phyloP scores from a whole-genome alignment of 164 flowering plant species.

The Nymphaea thermarum region DNA sequence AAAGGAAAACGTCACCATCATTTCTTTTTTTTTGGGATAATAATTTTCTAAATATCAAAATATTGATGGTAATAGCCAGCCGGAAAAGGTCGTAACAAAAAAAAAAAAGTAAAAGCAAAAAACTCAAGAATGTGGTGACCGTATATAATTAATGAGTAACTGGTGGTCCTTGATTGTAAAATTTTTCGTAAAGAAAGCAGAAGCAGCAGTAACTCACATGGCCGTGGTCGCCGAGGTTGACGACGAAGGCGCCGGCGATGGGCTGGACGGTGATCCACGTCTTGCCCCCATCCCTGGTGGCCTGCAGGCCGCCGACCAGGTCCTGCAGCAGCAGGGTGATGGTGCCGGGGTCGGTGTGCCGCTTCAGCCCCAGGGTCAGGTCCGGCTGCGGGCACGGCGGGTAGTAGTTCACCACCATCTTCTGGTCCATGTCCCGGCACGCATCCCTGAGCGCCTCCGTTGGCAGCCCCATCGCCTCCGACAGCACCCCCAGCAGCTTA shows the following conservation, averaged over 20 bases:
- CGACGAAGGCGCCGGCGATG: slow-evolving; percentile 68
- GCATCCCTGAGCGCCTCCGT: slow-evolving; percentile 69
- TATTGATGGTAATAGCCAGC: too few relatives aligned
- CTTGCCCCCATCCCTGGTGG: slow-evolving; percentile 65
- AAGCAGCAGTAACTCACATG: slow-evolving; percentile 38
- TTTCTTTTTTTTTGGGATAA: too few relatives aligned
- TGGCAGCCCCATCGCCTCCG: slow-evolving; percentile 77
- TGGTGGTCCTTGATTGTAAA: too few relatives aligned
- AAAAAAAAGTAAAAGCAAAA: too few relatives aligned
- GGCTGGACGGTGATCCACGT: slow-evolving; percentile 91
- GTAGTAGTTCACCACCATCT: slow-evolving; percentile 68
- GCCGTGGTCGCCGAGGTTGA: slow-evolving; percentile 86
- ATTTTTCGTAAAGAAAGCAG: too few relatives aligned
- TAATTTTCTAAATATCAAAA: too few relatives aligned
- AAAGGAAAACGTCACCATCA: too few relatives aligned
- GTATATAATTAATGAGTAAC: too few relatives aligned
- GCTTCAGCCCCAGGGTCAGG: slow-evolving; percentile 78
- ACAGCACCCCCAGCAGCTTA: slow-evolving; percentile 58
- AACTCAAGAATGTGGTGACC: too few relatives aligned
- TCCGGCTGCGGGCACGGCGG: slow-evolving; percentile 85
- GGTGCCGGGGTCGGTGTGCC: slow-evolving; percentile 90
- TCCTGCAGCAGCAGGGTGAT: slow-evolving; percentile 74
- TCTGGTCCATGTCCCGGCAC: slow-evolving; percentile 85
- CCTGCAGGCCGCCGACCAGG: slow-evolving; percentile 84
- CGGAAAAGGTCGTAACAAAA: too few relatives aligned